Evolutionary conservation across 2,329 filamentous ascomycete genomes (phyloP).

Genomic region (Fusarium stilboides): DNA sequence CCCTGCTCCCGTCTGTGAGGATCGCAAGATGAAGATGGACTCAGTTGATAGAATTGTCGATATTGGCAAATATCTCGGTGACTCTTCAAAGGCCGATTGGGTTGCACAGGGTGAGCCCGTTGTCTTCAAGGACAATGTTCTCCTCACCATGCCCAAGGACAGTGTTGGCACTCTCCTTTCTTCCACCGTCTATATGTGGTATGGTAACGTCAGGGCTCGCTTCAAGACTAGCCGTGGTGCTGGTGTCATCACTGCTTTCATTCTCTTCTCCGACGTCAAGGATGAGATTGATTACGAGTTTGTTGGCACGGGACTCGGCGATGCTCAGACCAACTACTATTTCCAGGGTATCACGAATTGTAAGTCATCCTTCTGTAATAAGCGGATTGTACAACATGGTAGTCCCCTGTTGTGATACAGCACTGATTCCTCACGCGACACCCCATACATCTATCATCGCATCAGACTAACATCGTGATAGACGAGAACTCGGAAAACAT

Average conservation of each 20-base stretch:
- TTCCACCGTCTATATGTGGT: conserved; percentile 92
- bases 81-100: conserved; percentile 86
- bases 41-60: conserved; percentile 76
- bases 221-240: conserved; percentile 87
- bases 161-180: conserved; percentile 91
- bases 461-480: conserved; percentile 55
- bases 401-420: conserved; percentile 16
- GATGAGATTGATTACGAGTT: conserved; percentile 99
- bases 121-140: conserved; percentile 75
- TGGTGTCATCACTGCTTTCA: conserved; percentile 98
- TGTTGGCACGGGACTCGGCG: conserved; percentile 82
- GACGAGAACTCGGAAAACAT: conserved; percentile 84
- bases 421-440: conserved; percentile 27
- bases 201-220: conserved; percentile 89
- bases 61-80: conserved; percentile 88
- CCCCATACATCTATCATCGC: not conserved
- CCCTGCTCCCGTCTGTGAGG: conserved; percentile 85
- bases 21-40: conserved; percentile 80
- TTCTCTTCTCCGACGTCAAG: conserved; percentile 94
- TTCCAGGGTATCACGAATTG: conserved; percentile 94
- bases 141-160: conserved; percentile 90
- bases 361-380: conserved; percentile 62
- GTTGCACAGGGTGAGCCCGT: conserved; percentile 85
- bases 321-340: conserved; percentile 96
- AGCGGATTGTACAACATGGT: conserved; percentile 9